Base-by-base conservation (phyloP, 345 rosid genomes). In the Rhizophora mangle region DNA sequence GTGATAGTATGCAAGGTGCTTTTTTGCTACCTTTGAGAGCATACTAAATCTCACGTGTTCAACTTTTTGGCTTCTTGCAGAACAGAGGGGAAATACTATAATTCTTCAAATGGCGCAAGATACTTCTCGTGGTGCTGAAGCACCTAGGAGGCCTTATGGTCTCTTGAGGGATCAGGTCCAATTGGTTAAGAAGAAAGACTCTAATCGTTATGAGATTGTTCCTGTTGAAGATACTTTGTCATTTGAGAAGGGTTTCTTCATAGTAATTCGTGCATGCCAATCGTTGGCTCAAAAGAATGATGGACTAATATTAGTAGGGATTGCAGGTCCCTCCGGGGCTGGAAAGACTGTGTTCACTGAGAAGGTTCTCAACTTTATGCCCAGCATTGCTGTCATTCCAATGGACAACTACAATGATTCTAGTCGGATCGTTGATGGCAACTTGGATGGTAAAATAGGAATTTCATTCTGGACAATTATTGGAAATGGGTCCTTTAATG, bases 321-420 rank as follows among this genome's bases (percentile, higher is more conserved):
- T 95, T 53, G 99, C 99, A 26, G 99, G 99, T 68, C 99, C 99
- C 21, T 92, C 97, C 68, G 99, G 99, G 27, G 99, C 99, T 67
- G 99, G 99, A n/a, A 95, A 95, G 77, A 92, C 99, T 8, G 88
- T 91, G 30, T 92, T 95, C 80, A 89, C 99, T 3, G 99, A 95
- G 79, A 95, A 95, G 74, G 80, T 95, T 70, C 88, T 89, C 61
- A 87, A 83, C 71, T 95, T 95, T 66, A 85, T 92, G 96, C 97
- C 99, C 56, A 92, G 97, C 77, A 85, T 95, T 80, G 96, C 90
- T 64, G 88, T 95, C 73, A 85, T 95, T 62, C 75, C 89, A 39
- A 92, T 95, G 99, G 99, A 95, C 70, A 89, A 92, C 77, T 95
- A 89, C 71, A 95, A 95, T 74, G 99, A 95, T 78, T 62, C 93